A percentile compares a stretch with the other conserved stretches of the same genome.
These are phyloP conservation scores for Silene noctiflora DNA, from an alignment of 179 eudicot species.

Conservation along the genomic window DNA sequence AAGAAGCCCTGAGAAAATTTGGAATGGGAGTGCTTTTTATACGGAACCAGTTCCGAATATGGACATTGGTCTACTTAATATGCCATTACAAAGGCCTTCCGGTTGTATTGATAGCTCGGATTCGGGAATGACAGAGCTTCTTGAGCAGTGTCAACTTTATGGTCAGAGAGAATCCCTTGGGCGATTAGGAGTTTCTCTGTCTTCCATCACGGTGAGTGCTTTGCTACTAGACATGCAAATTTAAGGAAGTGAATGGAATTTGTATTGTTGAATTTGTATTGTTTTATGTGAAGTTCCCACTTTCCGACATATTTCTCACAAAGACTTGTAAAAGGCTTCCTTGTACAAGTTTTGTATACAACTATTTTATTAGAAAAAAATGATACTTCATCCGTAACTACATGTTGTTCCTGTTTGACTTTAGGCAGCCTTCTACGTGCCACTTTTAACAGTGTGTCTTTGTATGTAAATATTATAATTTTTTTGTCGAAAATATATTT, in stretches of 20 bases:
- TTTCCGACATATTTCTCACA: background rate
- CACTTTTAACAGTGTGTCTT: no score
- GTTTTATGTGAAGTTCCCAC: slow-evolving; percentile 3
- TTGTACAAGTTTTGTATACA: no score
- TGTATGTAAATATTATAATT: no score
- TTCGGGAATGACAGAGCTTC: slow-evolving; percentile 43
- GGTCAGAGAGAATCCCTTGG: slow-evolving; percentile 38
- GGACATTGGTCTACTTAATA: slow-evolving; percentile 46
- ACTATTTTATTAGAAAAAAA: no score
- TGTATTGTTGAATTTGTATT: background rate
- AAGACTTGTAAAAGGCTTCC: background rate
- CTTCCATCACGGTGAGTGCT: slow-evolving; percentile 48
- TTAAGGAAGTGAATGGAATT: background rate
- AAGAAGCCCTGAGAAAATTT: slow-evolving; percentile 35
- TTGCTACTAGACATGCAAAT: background rate
- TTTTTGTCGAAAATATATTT: no score
- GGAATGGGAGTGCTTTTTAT: slow-evolving; percentile 30
- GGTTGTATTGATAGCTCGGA: slow-evolving; percentile 37
- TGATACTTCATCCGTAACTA: no score
- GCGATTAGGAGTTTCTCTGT: slow-evolving; percentile 31
- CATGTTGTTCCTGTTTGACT: no score
- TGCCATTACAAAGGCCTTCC: slow-evolving; percentile 31
- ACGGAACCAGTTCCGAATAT: slow-evolving; percentile 42
- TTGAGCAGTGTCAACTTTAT: slow-evolving; percentile 40
- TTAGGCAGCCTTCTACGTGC: no score